These are phyloP conservation scores for Tetrapisispora pingtungensis DNA, from an alignment of 805 yeast species.

Conservation along the genomic window DNA sequence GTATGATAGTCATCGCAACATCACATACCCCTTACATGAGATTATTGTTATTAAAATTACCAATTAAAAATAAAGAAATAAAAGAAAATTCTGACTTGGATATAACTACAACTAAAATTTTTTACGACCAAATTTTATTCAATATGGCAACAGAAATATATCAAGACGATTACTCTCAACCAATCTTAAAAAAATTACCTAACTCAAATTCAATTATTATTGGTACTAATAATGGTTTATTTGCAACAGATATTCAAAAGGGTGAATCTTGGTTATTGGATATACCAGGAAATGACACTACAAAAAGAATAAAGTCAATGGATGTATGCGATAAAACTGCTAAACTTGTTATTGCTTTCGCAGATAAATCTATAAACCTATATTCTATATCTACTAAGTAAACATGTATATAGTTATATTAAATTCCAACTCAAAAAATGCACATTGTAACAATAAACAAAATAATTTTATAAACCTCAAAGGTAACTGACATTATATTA, in stretches of 20 bases:
- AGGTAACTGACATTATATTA: too few relatives aligned
- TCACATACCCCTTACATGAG: constrained; percentile 74
- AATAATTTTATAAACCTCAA: too few relatives aligned
- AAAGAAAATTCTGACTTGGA: neutral
- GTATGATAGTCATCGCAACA: constrained; percentile 50
- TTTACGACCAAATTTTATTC: constrained; percentile 19
- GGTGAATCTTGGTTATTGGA: constrained; percentile 21
- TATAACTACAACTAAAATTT: constrained; percentile 3
- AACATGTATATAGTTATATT: neutral
- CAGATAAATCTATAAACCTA: constrained; percentile 11
- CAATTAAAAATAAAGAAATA: constrained; percentile 12
- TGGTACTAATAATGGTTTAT: constrained; percentile 22
- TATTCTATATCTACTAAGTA: neutral
- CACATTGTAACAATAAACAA: too few relatives aligned
- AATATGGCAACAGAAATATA: constrained; percentile 23
- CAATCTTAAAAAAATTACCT: constrained; percentile 15
- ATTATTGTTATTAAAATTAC: constrained; percentile 44
- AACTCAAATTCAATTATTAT: constrained; percentile 16
- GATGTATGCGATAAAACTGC: constrained; percentile 8
- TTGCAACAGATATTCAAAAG: constrained; percentile 19
- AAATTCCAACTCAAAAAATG: neutral
- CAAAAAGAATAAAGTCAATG: constrained; percentile 20
- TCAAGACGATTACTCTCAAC: constrained; percentile 24
- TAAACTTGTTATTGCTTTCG: constrained; percentile 11
- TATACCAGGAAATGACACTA: constrained; percentile 27